These are phyloP conservation scores for Penicillium sp. DNA, from an alignment of 2,329 filamentous ascomycete genomes.

Conservation along the genomic window DNA sequence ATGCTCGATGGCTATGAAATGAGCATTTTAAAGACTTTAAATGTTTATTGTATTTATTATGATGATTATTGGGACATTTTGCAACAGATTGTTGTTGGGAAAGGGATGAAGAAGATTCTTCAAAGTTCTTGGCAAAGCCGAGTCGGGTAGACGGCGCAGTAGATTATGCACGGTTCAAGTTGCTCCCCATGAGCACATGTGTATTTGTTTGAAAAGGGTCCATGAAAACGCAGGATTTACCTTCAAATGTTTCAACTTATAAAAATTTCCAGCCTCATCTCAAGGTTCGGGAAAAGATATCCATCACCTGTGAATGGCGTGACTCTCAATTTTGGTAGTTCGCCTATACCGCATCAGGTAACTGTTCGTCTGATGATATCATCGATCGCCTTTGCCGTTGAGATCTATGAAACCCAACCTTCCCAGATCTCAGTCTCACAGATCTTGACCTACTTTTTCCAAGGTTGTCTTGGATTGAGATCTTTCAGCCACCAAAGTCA, in stretches of 20 bases:
- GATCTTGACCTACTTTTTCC: not conserved
- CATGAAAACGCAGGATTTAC: not conserved
- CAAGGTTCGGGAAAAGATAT: not conserved
- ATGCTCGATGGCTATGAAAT: not conserved
- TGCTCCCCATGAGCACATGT: too few species aligned
- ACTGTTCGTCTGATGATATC: not conserved
- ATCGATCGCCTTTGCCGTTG: not conserved
- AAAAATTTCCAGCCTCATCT: not conserved
- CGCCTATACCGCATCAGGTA: not conserved
- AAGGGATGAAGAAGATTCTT: not conserved
- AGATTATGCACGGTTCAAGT: not conserved
- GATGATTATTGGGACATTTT: not conserved
- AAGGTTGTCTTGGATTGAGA: too few species aligned
- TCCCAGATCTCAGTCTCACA: not conserved
- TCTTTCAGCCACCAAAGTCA: not conserved
- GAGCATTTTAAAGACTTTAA: not conserved
- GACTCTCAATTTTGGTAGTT: not conserved
- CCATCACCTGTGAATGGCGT: not conserved
- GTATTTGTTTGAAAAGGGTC: not conserved
- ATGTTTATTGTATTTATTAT: not conserved
- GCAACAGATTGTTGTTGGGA: not conserved
- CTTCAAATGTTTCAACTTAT: not conserved
- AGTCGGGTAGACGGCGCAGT: not conserved
- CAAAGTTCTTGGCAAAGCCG: not conserved
- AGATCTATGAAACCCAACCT: not conserved